Base-by-base conservation (phyloP, 345 rosid species). In the Hibiscus tridactylites region DNA sequence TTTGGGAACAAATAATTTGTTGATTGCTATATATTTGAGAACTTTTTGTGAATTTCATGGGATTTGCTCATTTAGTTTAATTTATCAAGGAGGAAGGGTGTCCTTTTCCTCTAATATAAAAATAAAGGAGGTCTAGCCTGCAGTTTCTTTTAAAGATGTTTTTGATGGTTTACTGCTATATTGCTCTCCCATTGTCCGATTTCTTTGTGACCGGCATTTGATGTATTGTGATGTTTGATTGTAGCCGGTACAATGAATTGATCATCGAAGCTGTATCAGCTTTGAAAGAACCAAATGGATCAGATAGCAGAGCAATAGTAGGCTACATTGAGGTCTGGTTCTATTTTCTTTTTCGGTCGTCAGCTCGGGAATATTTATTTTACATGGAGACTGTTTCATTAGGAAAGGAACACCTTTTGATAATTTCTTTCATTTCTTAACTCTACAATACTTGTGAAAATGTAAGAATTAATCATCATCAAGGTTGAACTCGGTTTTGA, bases 231-330 rank as follows among this genome's bases (percentile, higher is more conserved):
- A 44, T 61, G 53, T 62, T 65, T 72, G 49, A 65, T 70, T 61
- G 66, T 71, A 39, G 64, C 76, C 90, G 92, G 85, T 87, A 85
- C 70, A 81, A 86, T 75, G 83, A 82, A 49, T 58, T 88, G 89
- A 92, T 95, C 73, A 83, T 85, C 75, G 97, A 95, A 87, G 99
- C 99, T 10, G 76, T 95, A 73, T 33, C 85, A 71, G 76, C 80
- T 15, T 80, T 85, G 71, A 86, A 83, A 13, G 91, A 90, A 68
- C 80, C 87, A 19, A 81, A 81, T 78, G 97, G 97, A 70, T 81
- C 83, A 28, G 93, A 90, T 61, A 78, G 78, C 44, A 78, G 84
- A 76, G 88, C 87, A 42, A 90, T 95, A 72, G 69, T 86, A 59
- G 75, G 61, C 79, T 90, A 80, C 78, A 86, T 95, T 13, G 90